phyloP scores from a whole-genome alignment of 2,329 filamentous ascomycete genomes.

The Zalaria obscura region DNA sequence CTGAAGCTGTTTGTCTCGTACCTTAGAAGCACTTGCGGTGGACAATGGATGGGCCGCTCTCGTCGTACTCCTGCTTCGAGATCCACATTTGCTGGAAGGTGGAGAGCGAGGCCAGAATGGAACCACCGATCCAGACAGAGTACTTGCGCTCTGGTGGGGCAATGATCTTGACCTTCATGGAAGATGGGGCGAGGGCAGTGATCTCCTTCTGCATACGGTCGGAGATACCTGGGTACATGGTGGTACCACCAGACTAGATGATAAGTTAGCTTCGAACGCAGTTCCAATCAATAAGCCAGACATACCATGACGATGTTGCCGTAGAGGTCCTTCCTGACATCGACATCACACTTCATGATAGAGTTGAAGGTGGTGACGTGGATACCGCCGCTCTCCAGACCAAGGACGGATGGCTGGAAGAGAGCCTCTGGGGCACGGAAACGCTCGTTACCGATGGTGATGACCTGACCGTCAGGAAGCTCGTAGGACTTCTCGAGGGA shows the following conservation, averaged over 20 bases:
- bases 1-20: neutral
- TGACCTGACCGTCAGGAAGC: conserved; percentile 98
- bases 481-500: conserved; percentile 99
- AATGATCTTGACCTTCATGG: conserved; percentile 99
- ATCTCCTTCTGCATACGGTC: conserved; percentile 99
- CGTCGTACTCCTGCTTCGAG: conserved; percentile 99
- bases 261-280: too few species aligned
- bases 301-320: conserved; percentile 99
- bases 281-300: conserved; percentile 12
- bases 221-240: conserved; percentile 99
- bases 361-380: conserved; percentile 99
- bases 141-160: conserved; percentile 96
- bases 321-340: conserved; percentile 99
- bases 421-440: conserved; percentile 99
- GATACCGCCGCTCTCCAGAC: conserved; percentile 97
- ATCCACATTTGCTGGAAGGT: conserved; percentile 99
- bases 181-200: conserved; percentile 94
- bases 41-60: conserved; percentile 97
- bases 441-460: conserved; percentile 99
- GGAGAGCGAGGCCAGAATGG: conserved; percentile 96
- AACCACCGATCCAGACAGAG: conserved; percentile 99
- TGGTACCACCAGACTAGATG: conserved; percentile 91
- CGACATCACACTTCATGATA: conserved; percentile 99
- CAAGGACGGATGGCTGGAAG: conserved; percentile 96
- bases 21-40: conserved; percentile 99